Percentiles rank a stretch among this genome's conserved stretches.
Conservation (phyloP, 75 land plant species). For the Larix kaempferi region DNA sequence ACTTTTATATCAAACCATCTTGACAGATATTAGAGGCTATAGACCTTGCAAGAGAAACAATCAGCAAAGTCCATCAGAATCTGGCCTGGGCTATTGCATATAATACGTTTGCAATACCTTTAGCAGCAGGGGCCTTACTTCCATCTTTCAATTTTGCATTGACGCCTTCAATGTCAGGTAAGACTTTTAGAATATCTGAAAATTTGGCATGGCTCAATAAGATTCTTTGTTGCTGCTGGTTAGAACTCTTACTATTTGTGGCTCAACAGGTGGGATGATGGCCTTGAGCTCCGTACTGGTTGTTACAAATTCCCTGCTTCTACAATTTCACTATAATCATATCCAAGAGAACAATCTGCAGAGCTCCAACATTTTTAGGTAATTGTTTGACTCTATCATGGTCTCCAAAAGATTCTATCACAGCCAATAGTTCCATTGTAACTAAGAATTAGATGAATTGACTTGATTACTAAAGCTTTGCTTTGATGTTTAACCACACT, state of each 20-base stretch:
- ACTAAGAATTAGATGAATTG: no score
- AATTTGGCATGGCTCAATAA: background rate
- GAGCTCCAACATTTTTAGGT: no score
- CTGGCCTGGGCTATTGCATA: slow-evolving; percentile 93
- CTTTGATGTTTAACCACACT: no score
- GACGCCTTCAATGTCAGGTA: slow-evolving; percentile 92
- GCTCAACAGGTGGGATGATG: slow-evolving; percentile 85
- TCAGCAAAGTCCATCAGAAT: slow-evolving; percentile 89
- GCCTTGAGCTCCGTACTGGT: slow-evolving; percentile 95
- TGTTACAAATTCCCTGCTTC: slow-evolving; percentile 82
- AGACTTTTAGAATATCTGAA: background rate
- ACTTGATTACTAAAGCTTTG: no score
- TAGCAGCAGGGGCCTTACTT: slow-evolving; percentile 94
- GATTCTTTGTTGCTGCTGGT: background rate
- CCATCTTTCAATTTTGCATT: slow-evolving; percentile 84
- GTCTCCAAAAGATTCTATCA: no score
- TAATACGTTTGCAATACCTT: slow-evolving; percentile 77
- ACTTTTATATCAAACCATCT: background rate
- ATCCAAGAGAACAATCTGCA: no score
- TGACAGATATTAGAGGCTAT: slow-evolving; percentile 81
- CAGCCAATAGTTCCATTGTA: no score
- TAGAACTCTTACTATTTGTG: background rate
- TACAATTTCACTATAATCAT: slow-evolving; percentile 44
- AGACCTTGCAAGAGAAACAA: slow-evolving; percentile 78
- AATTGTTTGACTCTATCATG: no score